Conservation (phyloP, 768 basidiomycete genomes). For the Suillus sp. region DNA sequence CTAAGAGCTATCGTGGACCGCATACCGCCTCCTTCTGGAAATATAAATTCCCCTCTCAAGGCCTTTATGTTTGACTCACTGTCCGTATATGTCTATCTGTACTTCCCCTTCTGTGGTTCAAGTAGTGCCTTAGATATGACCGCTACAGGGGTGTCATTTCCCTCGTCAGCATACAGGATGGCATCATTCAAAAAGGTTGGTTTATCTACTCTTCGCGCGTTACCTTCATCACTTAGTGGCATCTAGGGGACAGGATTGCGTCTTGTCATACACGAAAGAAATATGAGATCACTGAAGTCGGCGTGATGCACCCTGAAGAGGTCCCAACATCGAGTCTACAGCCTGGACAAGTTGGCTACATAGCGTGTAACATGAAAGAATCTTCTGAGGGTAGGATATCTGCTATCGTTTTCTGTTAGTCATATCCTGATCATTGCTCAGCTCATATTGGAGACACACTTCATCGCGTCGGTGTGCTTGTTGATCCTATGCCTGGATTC, state of each 20-base stretch:
- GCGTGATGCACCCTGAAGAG: conserved; percentile 90
- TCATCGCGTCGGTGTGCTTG: conserved; percentile 68
- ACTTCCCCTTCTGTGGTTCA: conserved; percentile 12
- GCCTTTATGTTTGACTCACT: conserved; percentile 93
- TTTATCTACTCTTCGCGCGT: conserved; percentile 4
- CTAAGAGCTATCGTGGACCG: conserved; percentile 79
- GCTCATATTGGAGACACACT: conserved; percentile 96
- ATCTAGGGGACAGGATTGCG: conserved; percentile 82
- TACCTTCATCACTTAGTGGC: conserved; percentile 7
- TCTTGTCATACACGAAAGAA: conserved; percentile 84
- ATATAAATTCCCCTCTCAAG: conserved; percentile 57
- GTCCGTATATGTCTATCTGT: conserved; percentile 44
- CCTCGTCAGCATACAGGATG: conserved; percentile 78
- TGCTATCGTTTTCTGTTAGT: not conserved
- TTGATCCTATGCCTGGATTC: conserved; percentile 89
- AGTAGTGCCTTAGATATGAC: conserved; percentile 68
- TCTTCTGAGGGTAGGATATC: conserved; percentile 75
- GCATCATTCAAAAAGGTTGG: conserved; percentile 78
- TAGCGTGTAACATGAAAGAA: conserved; percentile 98
- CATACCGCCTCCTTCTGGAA: conserved; percentile 78
- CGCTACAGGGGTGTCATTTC: conserved; percentile 96
- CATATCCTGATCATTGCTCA: conserved; percentile 32
- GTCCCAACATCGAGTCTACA: conserved; percentile 65
- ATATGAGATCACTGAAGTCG: conserved; percentile 88
- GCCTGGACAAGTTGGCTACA: conserved; percentile 84